phyloP scores from a whole-genome alignment of 352 stramenopile species.

The Phytopythium oedochilum region DNA sequence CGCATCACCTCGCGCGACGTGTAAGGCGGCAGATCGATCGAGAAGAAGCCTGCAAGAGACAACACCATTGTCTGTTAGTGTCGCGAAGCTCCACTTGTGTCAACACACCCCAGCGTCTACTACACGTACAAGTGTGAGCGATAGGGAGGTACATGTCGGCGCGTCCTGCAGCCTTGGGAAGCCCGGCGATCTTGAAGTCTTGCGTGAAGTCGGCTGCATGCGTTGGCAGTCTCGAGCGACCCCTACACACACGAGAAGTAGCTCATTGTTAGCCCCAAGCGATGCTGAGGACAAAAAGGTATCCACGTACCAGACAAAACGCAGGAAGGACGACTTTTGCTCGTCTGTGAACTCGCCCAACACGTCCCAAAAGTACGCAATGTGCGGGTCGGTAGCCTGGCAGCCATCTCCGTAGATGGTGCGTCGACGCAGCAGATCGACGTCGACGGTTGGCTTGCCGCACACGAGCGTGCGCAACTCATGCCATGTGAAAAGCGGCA shows the following conservation, averaged over 20 bases:
- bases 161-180: conserved; percentile 70
- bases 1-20: conserved; percentile 70
- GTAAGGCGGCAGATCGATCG: conserved; percentile 81
- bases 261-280: neutral
- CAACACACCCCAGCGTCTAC: neutral
- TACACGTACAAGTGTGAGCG: conserved; percentile 73
- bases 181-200: conserved; percentile 86
- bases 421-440: conserved; percentile 75
- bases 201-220: conserved; percentile 87
- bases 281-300: neutral
- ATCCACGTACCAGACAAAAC: conserved; percentile 73
- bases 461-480: conserved; percentile 89
- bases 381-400: conserved; percentile 77
- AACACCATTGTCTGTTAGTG: too few species aligned
- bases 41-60: conserved; percentile 69
- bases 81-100: too few species aligned
- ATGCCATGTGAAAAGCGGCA: conserved; percentile 85
- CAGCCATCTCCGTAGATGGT: conserved; percentile 91
- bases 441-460: conserved; percentile 85
- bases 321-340: conserved; percentile 88
- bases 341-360: conserved; percentile 83
- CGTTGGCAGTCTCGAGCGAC: conserved; percentile 85
- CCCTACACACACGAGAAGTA: conserved; percentile 18
- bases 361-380: conserved; percentile 90
- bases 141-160: conserved; percentile 84